Conservation (phyloP, 352 stramenopile species). For the Globisporangium sylvaticum region DNA sequence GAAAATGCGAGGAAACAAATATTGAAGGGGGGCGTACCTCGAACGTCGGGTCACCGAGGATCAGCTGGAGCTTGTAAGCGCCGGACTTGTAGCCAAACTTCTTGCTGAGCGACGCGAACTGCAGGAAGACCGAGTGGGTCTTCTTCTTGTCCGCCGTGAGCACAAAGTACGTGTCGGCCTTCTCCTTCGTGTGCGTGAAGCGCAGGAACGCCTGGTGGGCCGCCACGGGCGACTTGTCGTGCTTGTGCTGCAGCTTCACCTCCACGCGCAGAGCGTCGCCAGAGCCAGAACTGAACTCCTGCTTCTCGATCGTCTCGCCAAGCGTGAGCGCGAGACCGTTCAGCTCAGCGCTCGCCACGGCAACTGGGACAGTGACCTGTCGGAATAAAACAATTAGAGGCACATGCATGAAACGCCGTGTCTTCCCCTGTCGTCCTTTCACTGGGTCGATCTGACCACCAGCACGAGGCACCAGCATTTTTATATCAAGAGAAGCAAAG, state of each 20-base stretch:
- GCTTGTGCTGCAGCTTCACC: constrained; percentile 49
- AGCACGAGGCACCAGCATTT: not conserved
- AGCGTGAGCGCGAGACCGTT: constrained; percentile 48
- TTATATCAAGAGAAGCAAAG: not conserved
- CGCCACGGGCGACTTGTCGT: constrained; percentile 49
- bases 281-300: constrained; percentile 53
- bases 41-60: constrained; percentile 76
- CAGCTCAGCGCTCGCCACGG: constrained; percentile 43
- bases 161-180: constrained; percentile 74
- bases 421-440: not conserved
- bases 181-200: constrained; percentile 53
- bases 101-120: constrained; percentile 68
- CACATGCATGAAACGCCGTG: not conserved
- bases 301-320: constrained; percentile 50
- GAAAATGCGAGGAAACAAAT: not conserved
- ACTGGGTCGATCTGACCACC: constrained; percentile 3
- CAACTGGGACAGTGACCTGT: constrained; percentile 58
- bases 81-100: constrained; percentile 84
- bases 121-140: constrained; percentile 38
- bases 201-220: constrained; percentile 80
- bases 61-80: constrained; percentile 57
- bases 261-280: constrained; percentile 56
- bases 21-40: constrained; percentile 20
- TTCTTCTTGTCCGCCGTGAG: constrained; percentile 39
- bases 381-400: not conserved